These are phyloP conservation scores for Orobanche coerulescens DNA, from an alignment of 257 asterid species.

Conservation along the genomic window DNA sequence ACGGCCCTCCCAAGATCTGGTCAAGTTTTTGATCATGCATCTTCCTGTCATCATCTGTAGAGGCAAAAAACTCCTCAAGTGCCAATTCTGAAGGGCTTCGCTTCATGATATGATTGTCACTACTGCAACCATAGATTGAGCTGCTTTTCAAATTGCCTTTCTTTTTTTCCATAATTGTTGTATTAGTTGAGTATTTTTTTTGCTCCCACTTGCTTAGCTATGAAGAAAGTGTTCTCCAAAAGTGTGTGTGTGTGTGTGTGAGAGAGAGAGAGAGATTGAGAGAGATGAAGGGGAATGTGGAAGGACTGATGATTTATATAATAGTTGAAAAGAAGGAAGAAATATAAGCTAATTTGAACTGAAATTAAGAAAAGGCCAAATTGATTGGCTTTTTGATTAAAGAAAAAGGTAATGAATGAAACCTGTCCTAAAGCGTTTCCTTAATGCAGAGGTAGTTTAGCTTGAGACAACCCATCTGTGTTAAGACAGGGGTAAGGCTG, in stretches of 20 bases:
- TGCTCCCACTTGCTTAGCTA: constrained; percentile 20
- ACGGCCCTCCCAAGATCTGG: not conserved
- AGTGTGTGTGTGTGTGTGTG: not conserved
- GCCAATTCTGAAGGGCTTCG: constrained; percentile 43
- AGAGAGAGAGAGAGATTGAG: not conserved
- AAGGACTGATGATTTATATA: constrained; percentile 26
- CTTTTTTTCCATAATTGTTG: constrained; percentile 18
- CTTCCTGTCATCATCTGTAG: constrained; percentile 9
- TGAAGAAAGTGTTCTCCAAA: constrained; percentile 14
- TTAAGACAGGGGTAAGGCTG: no score
- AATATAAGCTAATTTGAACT: not conserved
- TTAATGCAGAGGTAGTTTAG: not conserved
- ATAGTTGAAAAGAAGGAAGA: not conserved
- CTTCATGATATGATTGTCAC: constrained; percentile 38
- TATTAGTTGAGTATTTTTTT: not conserved
- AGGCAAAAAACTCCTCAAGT: constrained; percentile 32
- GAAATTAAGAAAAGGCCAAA: constrained; percentile 19
- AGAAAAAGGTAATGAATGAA: not conserved
- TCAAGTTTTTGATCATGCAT: constrained; percentile 17
- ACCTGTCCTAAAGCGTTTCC: not conserved
- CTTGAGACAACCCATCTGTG: no score
- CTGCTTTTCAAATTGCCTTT: constrained; percentile 19
- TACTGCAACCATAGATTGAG: constrained; percentile 16
- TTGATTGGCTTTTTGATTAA: constrained; percentile 9
- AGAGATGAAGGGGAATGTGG: constrained; percentile 4